A percentile compares a stretch with the other conserved stretches of the same genome.
These are phyloP conservation scores for Cladosporium phlei DNA, from an alignment of 2,329 filamentous ascomycete species.

Conservation along the genomic window DNA sequence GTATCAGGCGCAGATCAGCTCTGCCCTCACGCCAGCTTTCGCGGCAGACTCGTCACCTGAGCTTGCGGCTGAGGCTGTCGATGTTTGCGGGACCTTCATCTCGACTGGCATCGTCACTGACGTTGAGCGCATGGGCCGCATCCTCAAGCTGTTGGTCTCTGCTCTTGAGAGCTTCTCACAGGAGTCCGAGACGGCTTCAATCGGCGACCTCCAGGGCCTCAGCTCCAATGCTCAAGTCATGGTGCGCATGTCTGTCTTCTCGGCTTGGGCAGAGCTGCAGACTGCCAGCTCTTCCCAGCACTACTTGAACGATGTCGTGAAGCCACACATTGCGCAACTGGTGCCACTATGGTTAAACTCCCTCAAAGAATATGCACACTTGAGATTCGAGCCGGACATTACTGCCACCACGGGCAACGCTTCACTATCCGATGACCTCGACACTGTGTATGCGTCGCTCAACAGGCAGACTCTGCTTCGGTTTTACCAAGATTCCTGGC, in stretches of 20 bases:
- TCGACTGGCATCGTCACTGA: slow-evolving; percentile 96
- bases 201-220: slow-evolving; percentile 86
- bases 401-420: slow-evolving; percentile 82
- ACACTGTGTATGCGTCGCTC: slow-evolving; percentile 89
- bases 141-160: slow-evolving; percentile 85
- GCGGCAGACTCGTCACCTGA: slow-evolving; percentile 93
- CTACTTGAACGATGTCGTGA: slow-evolving; percentile 82
- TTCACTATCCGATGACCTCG: slow-evolving; percentile 69
- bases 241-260: slow-evolving; percentile 96
- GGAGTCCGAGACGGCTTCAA: slow-evolving; percentile 74
- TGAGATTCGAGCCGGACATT: slow-evolving; percentile 95
- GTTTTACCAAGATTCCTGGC: slow-evolving; percentile 97
- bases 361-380: slow-evolving; percentile 82
- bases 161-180: slow-evolving; percentile 86
- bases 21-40: slow-evolving; percentile 91
- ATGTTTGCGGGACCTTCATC: slow-evolving; percentile 97
- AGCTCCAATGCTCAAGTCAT: slow-evolving; percentile 96
- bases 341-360: slow-evolving; percentile 94
- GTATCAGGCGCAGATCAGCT: slow-evolving; percentile 97
- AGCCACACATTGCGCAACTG: slow-evolving; percentile 81
- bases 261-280: slow-evolving; percentile 94
- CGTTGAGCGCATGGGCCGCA: slow-evolving; percentile 96
- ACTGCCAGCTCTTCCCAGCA: slow-evolving; percentile 89
- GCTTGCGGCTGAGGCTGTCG: slow-evolving; percentile 89
- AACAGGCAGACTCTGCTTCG: slow-evolving; percentile 89